Percentiles rank a stretch among this genome's conserved stretches.
Conservation (phyloP, 768 basidiomycete species). For the Phylloporus sp. region DNA sequence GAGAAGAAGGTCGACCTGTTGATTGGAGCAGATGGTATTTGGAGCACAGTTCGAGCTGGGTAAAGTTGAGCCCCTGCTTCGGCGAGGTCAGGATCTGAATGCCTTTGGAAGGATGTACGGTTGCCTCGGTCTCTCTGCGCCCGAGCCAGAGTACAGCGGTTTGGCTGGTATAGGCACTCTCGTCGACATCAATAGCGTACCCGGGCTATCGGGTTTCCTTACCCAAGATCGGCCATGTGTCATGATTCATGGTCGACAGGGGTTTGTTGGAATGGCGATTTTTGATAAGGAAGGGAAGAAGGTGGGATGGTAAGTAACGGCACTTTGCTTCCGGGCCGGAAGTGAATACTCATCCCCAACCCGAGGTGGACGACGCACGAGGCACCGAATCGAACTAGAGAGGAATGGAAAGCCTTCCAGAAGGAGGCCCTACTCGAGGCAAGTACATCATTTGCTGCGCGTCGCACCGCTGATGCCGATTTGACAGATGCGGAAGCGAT, state of each 20-base stretch:
- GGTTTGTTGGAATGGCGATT: slow-evolving; percentile 25
- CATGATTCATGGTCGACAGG: slow-evolving; percentile 25
- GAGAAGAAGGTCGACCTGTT: slow-evolving; percentile 28
- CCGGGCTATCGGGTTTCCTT: slow-evolving; percentile 19
- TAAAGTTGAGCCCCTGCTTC: not conserved
- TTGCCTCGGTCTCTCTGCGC: slow-evolving; percentile 14
- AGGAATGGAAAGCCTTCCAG: slow-evolving; percentile 28
- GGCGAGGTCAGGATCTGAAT: not conserved
- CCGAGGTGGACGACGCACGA: slow-evolving; percentile 30
- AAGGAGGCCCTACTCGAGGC: slow-evolving; percentile 19
- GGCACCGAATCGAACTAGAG: slow-evolving; percentile 21
- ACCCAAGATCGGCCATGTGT: slow-evolving; percentile 23
- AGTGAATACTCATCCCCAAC: not conserved
- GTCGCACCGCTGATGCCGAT: not conserved
- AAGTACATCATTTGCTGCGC: not conserved
- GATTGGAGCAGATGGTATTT: slow-evolving; percentile 30
- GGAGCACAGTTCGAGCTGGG: slow-evolving; percentile 27
- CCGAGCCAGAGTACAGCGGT: slow-evolving; percentile 28
- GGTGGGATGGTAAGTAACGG: slow-evolving; percentile 21
- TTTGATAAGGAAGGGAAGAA: slow-evolving; percentile 24
- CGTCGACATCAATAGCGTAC: slow-evolving; percentile 14
- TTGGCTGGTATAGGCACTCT: slow-evolving; percentile 22
- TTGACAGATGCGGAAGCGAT: slow-evolving; percentile 23
- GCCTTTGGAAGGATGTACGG: slow-evolving; percentile 19
- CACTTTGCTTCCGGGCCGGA: not conserved